Percentiles rank a stretch among this genome's conserved stretches.
Conservation (phyloP, 2,329 filamentous ascomycete species). For the Beauveria scarabaeidicola region DNA sequence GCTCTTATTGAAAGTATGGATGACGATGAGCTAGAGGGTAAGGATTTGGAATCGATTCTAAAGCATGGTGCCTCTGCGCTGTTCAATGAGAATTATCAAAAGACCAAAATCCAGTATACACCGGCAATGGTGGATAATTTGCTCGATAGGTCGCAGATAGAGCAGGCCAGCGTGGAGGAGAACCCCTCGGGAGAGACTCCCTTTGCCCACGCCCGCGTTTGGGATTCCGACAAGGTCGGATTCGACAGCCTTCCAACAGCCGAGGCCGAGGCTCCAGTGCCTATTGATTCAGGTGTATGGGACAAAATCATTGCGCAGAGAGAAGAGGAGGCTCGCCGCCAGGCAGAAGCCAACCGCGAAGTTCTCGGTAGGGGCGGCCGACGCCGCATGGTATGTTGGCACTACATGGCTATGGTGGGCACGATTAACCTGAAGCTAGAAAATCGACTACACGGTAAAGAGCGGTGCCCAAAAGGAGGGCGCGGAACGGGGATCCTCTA, state of each 20-base stretch:
- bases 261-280: slow-evolving; percentile 41
- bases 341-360: slow-evolving; percentile 59
- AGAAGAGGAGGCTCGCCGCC: slow-evolving; percentile 66
- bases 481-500: not conserved
- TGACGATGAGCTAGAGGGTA: slow-evolving; percentile 65
- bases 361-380: slow-evolving; percentile 81
- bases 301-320: slow-evolving; percentile 80
- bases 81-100: slow-evolving; percentile 65
- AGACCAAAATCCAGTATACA: slow-evolving; percentile 74
- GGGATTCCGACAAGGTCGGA: slow-evolving; percentile 70
- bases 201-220: slow-evolving; percentile 85
- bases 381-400: slow-evolving; percentile 39
- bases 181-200: slow-evolving; percentile 64
- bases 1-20: slow-evolving; percentile 90
- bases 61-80: slow-evolving; percentile 80
- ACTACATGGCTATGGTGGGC: not conserved
- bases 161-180: slow-evolving; percentile 57
- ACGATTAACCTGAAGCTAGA: slow-evolving; percentile 15
- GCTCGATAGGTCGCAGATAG: slow-evolving; percentile 75
- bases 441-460: slow-evolving; percentile 25
- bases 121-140: slow-evolving; percentile 75
- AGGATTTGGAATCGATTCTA: slow-evolving; percentile 80
- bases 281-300: slow-evolving; percentile 68
- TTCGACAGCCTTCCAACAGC: slow-evolving; percentile 55
- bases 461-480: not conserved